phyloP scores from a whole-genome alignment of 768 basidiomycete species.

The Chalciporus piperatus region DNA sequence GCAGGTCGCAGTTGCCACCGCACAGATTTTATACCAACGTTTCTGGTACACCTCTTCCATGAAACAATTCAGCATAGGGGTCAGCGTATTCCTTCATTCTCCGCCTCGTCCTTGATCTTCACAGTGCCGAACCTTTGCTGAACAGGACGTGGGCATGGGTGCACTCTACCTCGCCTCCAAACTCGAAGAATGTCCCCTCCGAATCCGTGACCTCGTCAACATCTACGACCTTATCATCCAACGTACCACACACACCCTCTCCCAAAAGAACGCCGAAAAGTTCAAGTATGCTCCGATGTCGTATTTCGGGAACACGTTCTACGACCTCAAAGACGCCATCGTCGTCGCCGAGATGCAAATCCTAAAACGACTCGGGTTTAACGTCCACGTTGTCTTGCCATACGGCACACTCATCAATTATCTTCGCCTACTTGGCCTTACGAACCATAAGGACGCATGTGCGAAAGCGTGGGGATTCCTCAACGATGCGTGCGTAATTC shows the following conservation, averaged over 20 bases:
- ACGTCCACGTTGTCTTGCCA: conserved; percentile 88
- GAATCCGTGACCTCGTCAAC: conserved; percentile 94
- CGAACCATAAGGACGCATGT: conserved; percentile 65
- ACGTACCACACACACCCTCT: conserved; percentile 55
- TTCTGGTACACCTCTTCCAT: conserved; percentile 97
- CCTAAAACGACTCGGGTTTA: conserved; percentile 92
- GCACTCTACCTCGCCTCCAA: conserved; percentile 86
- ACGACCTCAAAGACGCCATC: conserved; percentile 91
- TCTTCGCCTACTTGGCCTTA: conserved; percentile 84
- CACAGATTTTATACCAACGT: conserved; percentile 93
- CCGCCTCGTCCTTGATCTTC: conserved; percentile 3
- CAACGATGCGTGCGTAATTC: conserved; percentile 84
- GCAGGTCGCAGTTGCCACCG: conserved; percentile 95
- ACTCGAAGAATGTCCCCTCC: conserved; percentile 85
- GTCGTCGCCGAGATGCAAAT: conserved; percentile 98
- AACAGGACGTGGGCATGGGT: conserved; percentile 86
- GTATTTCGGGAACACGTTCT: conserved; percentile 86
- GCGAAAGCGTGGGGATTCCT: conserved; percentile 89
- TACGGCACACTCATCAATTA: conserved; percentile 96
- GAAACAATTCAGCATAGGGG: conserved; percentile 91
- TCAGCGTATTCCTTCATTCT: conserved; percentile 40
- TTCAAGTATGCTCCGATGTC: conserved; percentile 84
- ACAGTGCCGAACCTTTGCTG: conserved; percentile 4
- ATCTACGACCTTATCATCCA: conserved; percentile 88
- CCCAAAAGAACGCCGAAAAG: conserved; percentile 24